Evolutionary conservation across 495 filamentous ascomycete genomes (phyloP).

Genomic region (Chaetomidium leptoderma): DNA sequence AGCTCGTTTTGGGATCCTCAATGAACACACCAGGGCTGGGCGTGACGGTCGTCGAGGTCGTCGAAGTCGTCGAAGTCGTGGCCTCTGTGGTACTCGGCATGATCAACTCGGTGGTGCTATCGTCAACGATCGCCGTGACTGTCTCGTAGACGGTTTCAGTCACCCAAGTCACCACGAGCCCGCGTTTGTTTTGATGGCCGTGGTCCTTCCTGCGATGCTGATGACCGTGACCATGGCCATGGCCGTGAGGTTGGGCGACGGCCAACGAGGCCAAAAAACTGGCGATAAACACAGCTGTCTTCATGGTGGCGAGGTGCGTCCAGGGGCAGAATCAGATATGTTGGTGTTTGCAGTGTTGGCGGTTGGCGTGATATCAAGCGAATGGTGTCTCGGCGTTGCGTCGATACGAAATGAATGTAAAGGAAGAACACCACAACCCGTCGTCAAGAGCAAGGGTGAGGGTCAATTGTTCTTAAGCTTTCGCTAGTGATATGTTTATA

Average conservation of each 20-base stretch:
- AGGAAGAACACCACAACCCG: background rate
- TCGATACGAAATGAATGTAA: slow-evolving; percentile 9
- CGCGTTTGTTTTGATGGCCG: slow-evolving; percentile 38
- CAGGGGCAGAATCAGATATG: background rate
- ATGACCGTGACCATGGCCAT: slow-evolving; percentile 38
- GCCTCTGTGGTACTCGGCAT: slow-evolving; percentile 28
- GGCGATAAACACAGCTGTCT: slow-evolving; percentile 39
- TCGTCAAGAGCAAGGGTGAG: background rate
- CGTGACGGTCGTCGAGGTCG: background rate
- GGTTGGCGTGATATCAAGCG: background rate
- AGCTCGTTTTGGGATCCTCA: slow-evolving; percentile 26
- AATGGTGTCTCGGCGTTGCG: background rate
- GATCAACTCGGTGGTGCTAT: slow-evolving; percentile 39
- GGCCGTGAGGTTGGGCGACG: slow-evolving; percentile 43
- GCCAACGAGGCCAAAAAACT: slow-evolving; percentile 43
- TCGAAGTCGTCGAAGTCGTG: slow-evolving; percentile 13
- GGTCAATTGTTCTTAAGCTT: background rate
- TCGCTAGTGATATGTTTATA: background rate
- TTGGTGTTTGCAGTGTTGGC: slow-evolving; percentile 3
- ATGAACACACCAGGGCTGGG: slow-evolving; percentile 40
- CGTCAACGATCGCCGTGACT: slow-evolving; percentile 46
- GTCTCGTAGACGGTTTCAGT: slow-evolving; percentile 46
- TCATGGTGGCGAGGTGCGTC: slow-evolving; percentile 40
- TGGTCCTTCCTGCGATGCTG: slow-evolving; percentile 31
- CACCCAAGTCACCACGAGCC: slow-evolving; percentile 45